phyloP scores from a whole-genome alignment of 1,284 basidiomycete species.

The Tilletia setariae region DNA sequence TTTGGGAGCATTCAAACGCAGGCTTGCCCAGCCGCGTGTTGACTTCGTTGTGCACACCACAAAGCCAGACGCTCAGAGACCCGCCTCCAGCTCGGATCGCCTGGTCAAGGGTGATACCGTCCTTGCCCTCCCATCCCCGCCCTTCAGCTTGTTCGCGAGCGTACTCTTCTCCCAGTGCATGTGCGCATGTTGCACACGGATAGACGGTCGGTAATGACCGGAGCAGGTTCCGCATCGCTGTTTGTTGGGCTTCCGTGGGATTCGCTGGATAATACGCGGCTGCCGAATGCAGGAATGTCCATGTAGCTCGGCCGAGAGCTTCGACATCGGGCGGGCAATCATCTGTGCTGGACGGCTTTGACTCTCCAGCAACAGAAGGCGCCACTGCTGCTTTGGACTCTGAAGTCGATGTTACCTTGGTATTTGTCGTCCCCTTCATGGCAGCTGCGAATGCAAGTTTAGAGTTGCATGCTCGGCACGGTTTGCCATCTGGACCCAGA shows the following conservation, averaged over 20 bases:
- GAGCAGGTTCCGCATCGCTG: constrained; percentile 40
- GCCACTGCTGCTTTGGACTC: constrained; percentile 3
- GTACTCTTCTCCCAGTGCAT: constrained; percentile 40
- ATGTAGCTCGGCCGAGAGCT: constrained; percentile 46
- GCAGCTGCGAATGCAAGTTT: constrained; percentile 48
- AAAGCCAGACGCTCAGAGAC: constrained; percentile 42
- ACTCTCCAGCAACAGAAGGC: constrained; percentile 2
- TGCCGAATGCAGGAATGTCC: constrained; percentile 47
- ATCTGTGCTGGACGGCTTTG: background rate
- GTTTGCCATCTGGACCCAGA: constrained; percentile 51
- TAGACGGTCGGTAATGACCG: constrained; percentile 43
- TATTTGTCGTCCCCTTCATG: constrained; percentile 31
- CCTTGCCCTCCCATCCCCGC: constrained; percentile 11
- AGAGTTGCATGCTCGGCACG: constrained; percentile 50
- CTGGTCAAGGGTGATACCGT: constrained; percentile 18
- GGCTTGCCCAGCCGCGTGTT: constrained; percentile 49
- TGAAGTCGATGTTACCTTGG: background rate
- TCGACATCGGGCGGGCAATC: constrained; percentile 49
- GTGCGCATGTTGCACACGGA: constrained; percentile 46
- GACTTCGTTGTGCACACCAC: constrained; percentile 51
- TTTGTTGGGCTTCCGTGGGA: constrained; percentile 36
- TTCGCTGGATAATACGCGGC: constrained; percentile 49
- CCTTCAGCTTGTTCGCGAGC: constrained; percentile 5
- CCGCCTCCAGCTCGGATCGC: constrained; percentile 24
- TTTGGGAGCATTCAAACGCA: constrained; percentile 38